These are phyloP conservation scores for Cryphonectria nitschkei DNA, from an alignment of 2,329 filamentous ascomycete species.

Conservation along the genomic window DNA sequence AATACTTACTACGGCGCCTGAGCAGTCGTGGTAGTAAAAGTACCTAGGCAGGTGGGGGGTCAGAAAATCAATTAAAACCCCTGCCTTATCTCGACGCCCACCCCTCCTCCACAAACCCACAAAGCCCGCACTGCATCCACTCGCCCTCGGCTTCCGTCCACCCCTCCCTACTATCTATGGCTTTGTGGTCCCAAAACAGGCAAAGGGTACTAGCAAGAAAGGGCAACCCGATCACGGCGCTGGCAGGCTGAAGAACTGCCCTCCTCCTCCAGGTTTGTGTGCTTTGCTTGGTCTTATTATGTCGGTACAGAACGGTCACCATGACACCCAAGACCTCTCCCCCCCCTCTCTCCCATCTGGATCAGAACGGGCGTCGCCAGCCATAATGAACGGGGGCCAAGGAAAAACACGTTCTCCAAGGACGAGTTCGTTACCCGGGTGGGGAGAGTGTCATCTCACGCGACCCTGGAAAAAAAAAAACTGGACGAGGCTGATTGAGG, in stretches of 20 bases:
- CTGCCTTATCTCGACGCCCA: conserved; percentile 13
- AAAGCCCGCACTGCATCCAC: not conserved
- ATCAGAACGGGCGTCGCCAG: not conserved
- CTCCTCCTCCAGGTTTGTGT: no score
- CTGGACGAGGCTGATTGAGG: not conserved
- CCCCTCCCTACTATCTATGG: not conserved
- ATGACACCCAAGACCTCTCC: no score
- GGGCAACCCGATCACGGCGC: not conserved
- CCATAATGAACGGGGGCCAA: not conserved
- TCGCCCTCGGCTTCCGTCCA: not conserved
- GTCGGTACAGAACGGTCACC: no score
- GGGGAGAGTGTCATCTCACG: not conserved
- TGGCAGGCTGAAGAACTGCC: not conserved
- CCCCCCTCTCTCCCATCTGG: not conserved
- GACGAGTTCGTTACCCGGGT: not conserved
- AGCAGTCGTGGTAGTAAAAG: no score
- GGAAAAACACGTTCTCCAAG: not conserved
- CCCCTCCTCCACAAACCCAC: not conserved
- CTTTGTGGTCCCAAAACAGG: not conserved
- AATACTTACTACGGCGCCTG: conserved; percentile 26
- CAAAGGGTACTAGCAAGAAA: not conserved
- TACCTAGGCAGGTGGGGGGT: not conserved
- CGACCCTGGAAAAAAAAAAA: not conserved
- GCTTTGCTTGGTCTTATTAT: no score
- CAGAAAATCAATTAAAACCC: conserved; percentile 28